Percentiles rank a stretch among this genome's conserved stretches.
phyloP scores from a whole-genome alignment of 441 rosid species.

The Erodium moschatum region DNA sequence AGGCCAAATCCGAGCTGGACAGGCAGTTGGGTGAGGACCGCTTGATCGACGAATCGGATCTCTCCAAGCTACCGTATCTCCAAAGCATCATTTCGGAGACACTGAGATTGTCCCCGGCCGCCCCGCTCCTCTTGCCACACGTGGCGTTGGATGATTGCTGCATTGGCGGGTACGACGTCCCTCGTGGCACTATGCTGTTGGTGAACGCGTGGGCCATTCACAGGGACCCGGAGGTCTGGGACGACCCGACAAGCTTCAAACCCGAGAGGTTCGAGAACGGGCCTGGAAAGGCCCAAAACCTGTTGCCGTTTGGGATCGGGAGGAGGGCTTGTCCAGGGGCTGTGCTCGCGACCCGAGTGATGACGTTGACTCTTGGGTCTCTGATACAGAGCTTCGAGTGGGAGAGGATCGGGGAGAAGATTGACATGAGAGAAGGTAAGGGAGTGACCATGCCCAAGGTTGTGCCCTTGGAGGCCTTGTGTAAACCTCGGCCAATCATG shows the following conservation, averaged over 20 bases:
- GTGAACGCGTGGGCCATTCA: slow-evolving; percentile 18
- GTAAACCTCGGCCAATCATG: slow-evolving; percentile 22
- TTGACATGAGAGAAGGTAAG: slow-evolving; percentile 26
- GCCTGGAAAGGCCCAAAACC: slow-evolving; percentile 12
- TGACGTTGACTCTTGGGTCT: slow-evolving; percentile 24
- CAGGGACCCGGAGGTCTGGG: slow-evolving; percentile 31
- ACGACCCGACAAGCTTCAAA: slow-evolving; percentile 26
- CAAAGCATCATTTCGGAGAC: slow-evolving; percentile 20
- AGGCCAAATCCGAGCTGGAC: slow-evolving; percentile 16
- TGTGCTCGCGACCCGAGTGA: slow-evolving; percentile 25
- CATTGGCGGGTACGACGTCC: slow-evolving; percentile 18
- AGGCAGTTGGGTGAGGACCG: slow-evolving; percentile 16
- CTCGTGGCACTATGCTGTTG: not conserved
- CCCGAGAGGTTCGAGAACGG: slow-evolving; percentile 34
- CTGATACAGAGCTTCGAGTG: slow-evolving; percentile 38
- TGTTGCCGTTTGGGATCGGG: slow-evolving; percentile 38
- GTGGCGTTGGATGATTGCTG: slow-evolving; percentile 19
- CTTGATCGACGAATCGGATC: slow-evolving; percentile 21
- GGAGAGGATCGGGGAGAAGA: slow-evolving; percentile 25
- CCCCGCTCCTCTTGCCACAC: slow-evolving; percentile 24
- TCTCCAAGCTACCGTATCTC: slow-evolving; percentile 24
- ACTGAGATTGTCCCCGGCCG: slow-evolving; percentile 19
- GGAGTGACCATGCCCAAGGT: slow-evolving; percentile 28
- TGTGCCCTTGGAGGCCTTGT: slow-evolving; percentile 29
- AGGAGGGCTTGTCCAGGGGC: slow-evolving; percentile 38